Evolutionary conservation across 2,329 filamentous ascomycete genomes (phyloP).

Genomic region (Colletotrichum destructivum): DNA sequence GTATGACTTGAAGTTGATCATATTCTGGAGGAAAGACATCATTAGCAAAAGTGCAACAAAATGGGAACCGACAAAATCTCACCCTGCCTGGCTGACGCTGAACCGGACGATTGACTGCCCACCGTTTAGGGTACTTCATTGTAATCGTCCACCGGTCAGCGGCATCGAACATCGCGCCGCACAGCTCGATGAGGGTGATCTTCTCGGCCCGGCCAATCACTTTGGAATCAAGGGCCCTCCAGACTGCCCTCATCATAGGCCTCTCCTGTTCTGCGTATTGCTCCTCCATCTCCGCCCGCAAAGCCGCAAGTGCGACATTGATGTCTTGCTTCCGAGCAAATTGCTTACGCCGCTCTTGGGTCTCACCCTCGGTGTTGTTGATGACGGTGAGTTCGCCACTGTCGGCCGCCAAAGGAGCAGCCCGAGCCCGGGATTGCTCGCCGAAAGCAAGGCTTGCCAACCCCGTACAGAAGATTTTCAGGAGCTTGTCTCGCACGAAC

Average conservation of each 20-base stretch:
- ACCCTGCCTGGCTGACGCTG: constrained; percentile 56
- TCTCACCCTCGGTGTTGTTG: constrained; percentile 57
- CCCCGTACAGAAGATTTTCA: constrained; percentile 71
- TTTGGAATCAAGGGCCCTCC: constrained; percentile 58
- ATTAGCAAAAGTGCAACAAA: constrained; percentile 37
- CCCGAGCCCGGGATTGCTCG: constrained; percentile 65
- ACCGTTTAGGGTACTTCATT: constrained; percentile 58
- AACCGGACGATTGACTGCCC: constrained; percentile 55
- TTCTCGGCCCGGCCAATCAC: constrained; percentile 58
- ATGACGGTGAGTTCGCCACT: constrained; percentile 58
- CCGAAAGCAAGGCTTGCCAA: constrained; percentile 76
- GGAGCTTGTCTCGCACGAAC: constrained; percentile 72
- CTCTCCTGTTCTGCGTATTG: constrained; percentile 56
- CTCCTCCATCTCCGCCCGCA: constrained; percentile 61
- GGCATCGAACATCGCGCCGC: constrained; percentile 64
- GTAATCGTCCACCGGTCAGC: constrained; percentile 59
- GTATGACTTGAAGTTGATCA: constrained; percentile 57
- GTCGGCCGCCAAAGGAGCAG: constrained; percentile 24
- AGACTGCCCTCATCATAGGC: constrained; percentile 59
- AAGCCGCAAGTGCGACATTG: constrained; percentile 65
- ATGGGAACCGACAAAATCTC: constrained; percentile 41
- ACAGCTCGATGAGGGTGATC: constrained; percentile 60
- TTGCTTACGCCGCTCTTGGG: constrained; percentile 73
- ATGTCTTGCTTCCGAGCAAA: constrained; percentile 77
- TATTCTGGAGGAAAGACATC: constrained; percentile 47